These are phyloP conservation scores for Pugionium dolabratum DNA, from an alignment of 345 rosid species.

Conservation along the genomic window DNA sequence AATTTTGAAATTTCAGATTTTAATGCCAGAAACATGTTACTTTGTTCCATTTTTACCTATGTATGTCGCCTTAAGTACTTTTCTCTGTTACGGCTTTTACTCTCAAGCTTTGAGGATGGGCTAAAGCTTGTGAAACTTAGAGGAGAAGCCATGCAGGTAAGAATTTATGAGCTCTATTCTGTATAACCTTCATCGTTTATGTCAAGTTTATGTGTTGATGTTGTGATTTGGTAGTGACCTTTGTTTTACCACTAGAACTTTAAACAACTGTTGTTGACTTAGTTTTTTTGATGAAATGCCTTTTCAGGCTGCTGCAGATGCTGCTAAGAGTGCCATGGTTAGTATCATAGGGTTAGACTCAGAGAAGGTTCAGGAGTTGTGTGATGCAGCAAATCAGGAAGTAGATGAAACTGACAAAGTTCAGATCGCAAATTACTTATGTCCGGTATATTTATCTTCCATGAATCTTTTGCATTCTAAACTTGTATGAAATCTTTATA, in stretches of 20 bases:
- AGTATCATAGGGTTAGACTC: constrained; percentile 90
- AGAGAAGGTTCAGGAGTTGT: constrained; percentile 76
- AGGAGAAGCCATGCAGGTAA: constrained; percentile 98
- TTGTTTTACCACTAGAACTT: constrained; percentile 13
- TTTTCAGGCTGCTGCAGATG: constrained; percentile 90
- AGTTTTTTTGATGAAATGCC: neutral
- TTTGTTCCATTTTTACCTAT: neutral
- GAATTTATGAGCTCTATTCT: constrained; percentile 8
- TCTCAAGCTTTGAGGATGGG: constrained; percentile 88
- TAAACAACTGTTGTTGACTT: constrained; percentile 25
- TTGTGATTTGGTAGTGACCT: neutral
- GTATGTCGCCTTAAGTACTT: neutral
- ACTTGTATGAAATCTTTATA: constrained; percentile 1
- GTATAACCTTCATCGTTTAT: neutral
- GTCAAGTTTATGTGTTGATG: too few species aligned
- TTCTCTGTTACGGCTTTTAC: constrained; percentile 28
- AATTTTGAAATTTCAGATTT: neutral
- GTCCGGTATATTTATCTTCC: constrained; percentile 52
- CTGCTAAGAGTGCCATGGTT: constrained; percentile 93
- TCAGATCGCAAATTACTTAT: constrained; percentile 90
- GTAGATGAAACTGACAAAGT: constrained; percentile 80
- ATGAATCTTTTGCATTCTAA: constrained; percentile 24
- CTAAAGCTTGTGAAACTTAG: constrained; percentile 91
- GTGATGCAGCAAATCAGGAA: constrained; percentile 93
- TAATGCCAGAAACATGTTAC: neutral